Evolutionary conservation across 192 early-diverging fungal species (phyloP).

Genomic region (Rhizoclosmatium globosum): DNA sequence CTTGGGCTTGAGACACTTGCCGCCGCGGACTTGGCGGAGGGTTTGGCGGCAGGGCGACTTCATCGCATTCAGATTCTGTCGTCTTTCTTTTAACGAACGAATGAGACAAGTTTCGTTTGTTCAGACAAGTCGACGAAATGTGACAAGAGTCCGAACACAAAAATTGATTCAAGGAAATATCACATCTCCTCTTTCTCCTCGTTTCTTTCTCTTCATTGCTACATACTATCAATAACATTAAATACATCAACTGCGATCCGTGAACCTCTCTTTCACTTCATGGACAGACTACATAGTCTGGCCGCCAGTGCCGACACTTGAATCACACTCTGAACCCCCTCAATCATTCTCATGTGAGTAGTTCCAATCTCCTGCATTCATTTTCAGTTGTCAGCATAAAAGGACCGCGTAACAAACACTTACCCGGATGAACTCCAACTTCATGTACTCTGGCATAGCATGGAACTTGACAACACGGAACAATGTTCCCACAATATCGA

Average conservation of each 20-base stretch:
- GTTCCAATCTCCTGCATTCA: conserved; percentile 82
- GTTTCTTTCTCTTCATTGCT: background rate
- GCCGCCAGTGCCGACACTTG: conserved; percentile 88
- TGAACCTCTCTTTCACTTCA: conserved; percentile 1
- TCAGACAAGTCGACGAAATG: too few species aligned
- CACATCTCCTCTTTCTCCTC: background rate
- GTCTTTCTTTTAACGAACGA: too few species aligned
- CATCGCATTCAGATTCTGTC: too few species aligned
- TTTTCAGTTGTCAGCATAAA: background rate
- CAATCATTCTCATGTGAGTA: conserved; percentile 91
- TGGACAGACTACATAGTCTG: conserved; percentile 54
- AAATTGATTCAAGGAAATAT: too few species aligned
- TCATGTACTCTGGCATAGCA: conserved; percentile 80
- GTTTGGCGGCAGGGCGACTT: background rate
- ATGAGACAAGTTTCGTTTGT: too few species aligned
- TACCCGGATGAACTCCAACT: conserved; percentile 87
- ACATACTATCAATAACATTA: background rate
- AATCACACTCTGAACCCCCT: conserved; percentile 84
- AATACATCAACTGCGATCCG: too few species aligned
- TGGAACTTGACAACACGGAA: conserved; percentile 89
- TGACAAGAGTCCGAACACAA: too few species aligned
- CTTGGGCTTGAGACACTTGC: background rate
- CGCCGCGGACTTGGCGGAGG: background rate
- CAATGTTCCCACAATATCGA: conserved; percentile 92
- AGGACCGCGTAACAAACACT: background rate